Evolutionary conservation across 73 alveolate genomes (phyloP), one percentile per base, ranked within the genome.

Genomic region (Blepharisma stoltei): DNA sequence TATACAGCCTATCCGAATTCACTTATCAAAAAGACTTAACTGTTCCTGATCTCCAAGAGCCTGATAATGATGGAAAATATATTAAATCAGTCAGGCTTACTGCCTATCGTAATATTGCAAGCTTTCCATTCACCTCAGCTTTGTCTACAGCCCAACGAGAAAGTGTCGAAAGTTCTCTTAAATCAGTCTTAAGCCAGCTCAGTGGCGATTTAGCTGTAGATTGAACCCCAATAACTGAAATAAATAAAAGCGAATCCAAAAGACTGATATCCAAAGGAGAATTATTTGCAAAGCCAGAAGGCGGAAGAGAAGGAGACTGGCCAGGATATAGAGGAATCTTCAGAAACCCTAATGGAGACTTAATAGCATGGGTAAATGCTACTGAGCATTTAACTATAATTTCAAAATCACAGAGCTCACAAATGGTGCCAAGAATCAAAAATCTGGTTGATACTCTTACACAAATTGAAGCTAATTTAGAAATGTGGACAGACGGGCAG

Each of bases 271-370:
- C 54, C 45, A 65, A 81, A 21, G 86, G 77, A 55, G 70, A 80
- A 53, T 55, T 49, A 18, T 49, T 38, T 18, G 52, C 32, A 20
- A 88, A 80, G 68, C 88, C 82, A 50, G 82, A 81, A 41, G 89
- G 88, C 48, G 94, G 94, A 5, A 76, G 82, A 8, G 82, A 87
- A 49, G 89, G 78, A 43, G 94, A 87, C 66, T 87, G 90, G 90
- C 94, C 94, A 32, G 44, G 53, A 9, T 88, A 87, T 20, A 66
- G 94, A 78, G 94, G 94, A 6, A 83, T 87, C 27, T 87, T 77
- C 60, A 50, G 82, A 14, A 82, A 81, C 52, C 84, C 82, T 38
- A 38, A 82, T 11, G 67, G 52, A 70, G 43, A 83, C 3, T 83
- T 82, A 49, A 86, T 70, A 9, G 89, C 82, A 4, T 54, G 78